Conservation (phyloP, 495 filamentous ascomycete genomes). For the Penicillium ochrochloron region DNA sequence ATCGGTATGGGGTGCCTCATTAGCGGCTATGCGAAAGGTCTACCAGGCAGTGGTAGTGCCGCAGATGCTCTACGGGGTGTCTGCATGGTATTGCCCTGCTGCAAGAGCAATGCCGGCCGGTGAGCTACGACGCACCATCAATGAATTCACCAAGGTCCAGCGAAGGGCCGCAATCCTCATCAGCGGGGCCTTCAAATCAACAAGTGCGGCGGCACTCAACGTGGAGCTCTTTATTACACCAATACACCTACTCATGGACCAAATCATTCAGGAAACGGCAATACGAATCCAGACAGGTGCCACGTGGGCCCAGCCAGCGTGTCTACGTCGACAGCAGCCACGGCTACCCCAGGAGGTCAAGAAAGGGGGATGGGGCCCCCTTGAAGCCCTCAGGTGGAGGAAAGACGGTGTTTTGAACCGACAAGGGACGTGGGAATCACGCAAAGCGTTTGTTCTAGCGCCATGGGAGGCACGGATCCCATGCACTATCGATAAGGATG, state of each 20-base stretch:
- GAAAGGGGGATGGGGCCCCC: not conserved
- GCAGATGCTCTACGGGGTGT: slow-evolving; percentile 24
- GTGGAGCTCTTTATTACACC: not conserved
- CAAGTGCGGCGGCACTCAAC: not conserved
- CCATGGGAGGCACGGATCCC: not conserved
- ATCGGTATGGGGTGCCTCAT: not conserved
- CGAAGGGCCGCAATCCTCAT: slow-evolving; percentile 20
- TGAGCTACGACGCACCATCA: not conserved
- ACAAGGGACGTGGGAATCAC: too few relatives aligned
- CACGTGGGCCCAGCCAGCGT: not conserved
- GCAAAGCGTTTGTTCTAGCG: not conserved
- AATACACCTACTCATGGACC: not conserved
- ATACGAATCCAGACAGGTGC: too few relatives aligned
- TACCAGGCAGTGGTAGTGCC: slow-evolving; percentile 31
- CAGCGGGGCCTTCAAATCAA: slow-evolving; percentile 11
- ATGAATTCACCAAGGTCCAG: slow-evolving; percentile 13
- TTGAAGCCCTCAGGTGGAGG: not conserved
- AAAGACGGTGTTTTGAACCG: too few relatives aligned
- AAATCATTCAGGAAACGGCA: not conserved
- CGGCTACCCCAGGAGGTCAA: not conserved
- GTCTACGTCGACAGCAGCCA: not conserved
- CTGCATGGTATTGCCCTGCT: slow-evolving; percentile 16
- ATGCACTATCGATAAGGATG: not conserved
- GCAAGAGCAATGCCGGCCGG: not conserved
- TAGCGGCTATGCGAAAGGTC: slow-evolving; percentile 15